Evolutionary conservation across 768 basidiomycete species (phyloP).

Genomic region (Tephrocybe sp.): DNA sequence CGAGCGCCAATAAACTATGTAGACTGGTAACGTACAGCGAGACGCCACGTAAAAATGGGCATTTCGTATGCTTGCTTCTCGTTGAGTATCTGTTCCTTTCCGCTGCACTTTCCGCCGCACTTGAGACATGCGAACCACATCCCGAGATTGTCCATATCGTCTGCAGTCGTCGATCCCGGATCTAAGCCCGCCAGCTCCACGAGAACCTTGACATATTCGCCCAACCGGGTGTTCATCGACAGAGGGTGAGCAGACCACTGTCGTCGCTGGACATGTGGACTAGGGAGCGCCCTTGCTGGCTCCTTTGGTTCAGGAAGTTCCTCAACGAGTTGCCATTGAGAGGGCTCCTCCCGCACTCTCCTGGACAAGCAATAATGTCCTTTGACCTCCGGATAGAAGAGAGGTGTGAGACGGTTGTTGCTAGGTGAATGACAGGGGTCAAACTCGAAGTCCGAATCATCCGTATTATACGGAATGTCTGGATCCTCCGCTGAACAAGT

Average conservation of each 20-base stretch:
- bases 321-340: too few species aligned
- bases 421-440: not conserved
- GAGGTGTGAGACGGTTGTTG: constrained; percentile 17
- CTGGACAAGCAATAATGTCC: constrained; percentile 46
- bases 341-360: not conserved
- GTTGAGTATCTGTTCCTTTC: too few species aligned
- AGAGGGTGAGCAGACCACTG: constrained; percentile 33
- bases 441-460: too few species aligned
- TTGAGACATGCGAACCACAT: constrained; percentile 17
- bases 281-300: constrained; percentile 12
- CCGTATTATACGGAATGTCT: constrained; percentile 17
- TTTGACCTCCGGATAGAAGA: constrained; percentile 48
- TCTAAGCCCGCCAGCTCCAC: constrained; percentile 38
- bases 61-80: not conserved
- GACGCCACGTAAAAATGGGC: constrained; percentile 19
- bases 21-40: constrained; percentile 14
- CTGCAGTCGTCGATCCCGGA: constrained; percentile 25
- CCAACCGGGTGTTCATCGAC: constrained; percentile 27
- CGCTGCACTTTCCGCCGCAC: constrained; percentile 7
- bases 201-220: constrained; percentile 33
- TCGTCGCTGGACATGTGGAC: constrained; percentile 16
- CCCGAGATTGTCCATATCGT: constrained; percentile 20
- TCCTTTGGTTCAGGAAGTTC: too few species aligned
- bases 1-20: too few species aligned
- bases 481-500: constrained; percentile 12